phyloP scores from a whole-genome alignment of 2,329 filamentous ascomycete genomes.

The Cryphonectria nitschkei region DNA sequence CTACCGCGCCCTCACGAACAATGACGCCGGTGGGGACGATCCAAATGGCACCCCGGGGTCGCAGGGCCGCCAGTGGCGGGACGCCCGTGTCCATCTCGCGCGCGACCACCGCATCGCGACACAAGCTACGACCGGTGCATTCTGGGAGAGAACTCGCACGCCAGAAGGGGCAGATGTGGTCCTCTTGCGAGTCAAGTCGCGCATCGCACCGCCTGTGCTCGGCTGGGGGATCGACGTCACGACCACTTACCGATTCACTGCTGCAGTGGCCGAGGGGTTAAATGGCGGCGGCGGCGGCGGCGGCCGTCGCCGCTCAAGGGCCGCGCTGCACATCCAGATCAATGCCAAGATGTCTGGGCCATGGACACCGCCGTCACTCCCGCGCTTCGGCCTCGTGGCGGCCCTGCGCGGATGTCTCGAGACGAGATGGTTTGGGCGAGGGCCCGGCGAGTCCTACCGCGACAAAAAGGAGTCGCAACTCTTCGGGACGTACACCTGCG shows the following conservation, averaged over 20 bases:
- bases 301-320: background rate
- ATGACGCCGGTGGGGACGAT: conserved; percentile 54
- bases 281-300: conserved; percentile 31
- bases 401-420: conserved; percentile 44
- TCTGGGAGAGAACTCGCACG: conserved; percentile 39
- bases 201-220: conserved; percentile 65
- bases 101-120: conserved; percentile 44
- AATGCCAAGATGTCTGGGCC: conserved; percentile 51
- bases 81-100: conserved; percentile 50
- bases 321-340: conserved; percentile 52
- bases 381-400: conserved; percentile 64
- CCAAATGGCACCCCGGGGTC: conserved; percentile 40
- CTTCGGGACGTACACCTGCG: conserved; percentile 55
- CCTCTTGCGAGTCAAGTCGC: conserved; percentile 52
- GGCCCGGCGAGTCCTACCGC: conserved; percentile 67
- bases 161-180: conserved; percentile 37
- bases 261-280: conserved; percentile 22
- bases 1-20: conserved; percentile 69
- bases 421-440: conserved; percentile 68
- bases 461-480: conserved; percentile 67
- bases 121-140: conserved; percentile 36
- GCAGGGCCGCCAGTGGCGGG: conserved; percentile 59
- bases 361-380: conserved; percentile 59
- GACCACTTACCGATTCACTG: conserved; percentile 59
- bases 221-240: conserved; percentile 60